Percentiles rank a stretch among this genome's conserved stretches.
These are phyloP conservation scores for Camellia lanceoleosa DNA, from an alignment of 148 eudicot species.

Conservation along the genomic window DNA sequence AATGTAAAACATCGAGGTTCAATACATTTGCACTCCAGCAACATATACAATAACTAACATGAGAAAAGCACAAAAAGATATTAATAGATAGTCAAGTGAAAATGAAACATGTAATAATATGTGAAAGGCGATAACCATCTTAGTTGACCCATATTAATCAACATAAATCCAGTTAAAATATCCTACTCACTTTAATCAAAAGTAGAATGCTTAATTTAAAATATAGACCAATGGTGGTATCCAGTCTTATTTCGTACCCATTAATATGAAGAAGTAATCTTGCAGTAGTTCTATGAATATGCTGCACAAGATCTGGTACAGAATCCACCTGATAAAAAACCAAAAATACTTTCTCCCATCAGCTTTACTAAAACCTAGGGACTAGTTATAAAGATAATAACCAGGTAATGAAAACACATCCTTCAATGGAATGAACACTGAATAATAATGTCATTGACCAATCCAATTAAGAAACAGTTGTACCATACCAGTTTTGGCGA, in stretches of 20 bases:
- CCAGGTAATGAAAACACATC: constrained; percentile 3
- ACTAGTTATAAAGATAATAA: background rate
- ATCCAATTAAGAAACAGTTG: background rate
- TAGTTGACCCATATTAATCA: background rate
- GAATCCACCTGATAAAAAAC: constrained; percentile 69
- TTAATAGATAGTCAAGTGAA: background rate
- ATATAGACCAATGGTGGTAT: background rate
- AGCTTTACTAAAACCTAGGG: background rate
- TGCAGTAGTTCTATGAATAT: constrained; percentile 85
- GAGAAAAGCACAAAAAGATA: background rate
- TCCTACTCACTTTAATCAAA: background rate
- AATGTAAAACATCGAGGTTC: background rate
- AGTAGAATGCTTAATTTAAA: background rate
- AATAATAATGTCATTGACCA: background rate
- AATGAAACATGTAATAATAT: background rate
- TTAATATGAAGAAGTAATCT: constrained; percentile 80
- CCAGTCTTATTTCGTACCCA: constrained; percentile 58
- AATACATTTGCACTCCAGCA: background rate
- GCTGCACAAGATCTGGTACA: constrained; percentile 82
- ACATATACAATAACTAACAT: background rate
- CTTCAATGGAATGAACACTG: background rate
- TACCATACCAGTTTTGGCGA: background rate
- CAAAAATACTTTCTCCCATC: constrained; percentile 17
- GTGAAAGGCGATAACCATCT: background rate
- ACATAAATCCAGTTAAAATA: background rate